Conservation (phyloP, 176 grass and related monocot species). For the Avena insularis region DNA sequence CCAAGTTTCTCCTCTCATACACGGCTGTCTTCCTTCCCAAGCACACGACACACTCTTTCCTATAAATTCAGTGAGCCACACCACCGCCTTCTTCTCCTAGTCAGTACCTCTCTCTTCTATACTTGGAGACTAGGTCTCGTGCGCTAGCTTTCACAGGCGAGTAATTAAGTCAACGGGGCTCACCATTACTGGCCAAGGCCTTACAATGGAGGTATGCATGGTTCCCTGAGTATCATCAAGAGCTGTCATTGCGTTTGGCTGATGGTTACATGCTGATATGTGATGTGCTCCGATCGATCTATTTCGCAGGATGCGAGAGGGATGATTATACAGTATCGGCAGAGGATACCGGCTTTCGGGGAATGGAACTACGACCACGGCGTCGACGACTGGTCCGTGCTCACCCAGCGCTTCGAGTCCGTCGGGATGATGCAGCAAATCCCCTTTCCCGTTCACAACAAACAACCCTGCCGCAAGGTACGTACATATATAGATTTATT, state of each 20-base stretch:
- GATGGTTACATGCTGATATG: not conserved
- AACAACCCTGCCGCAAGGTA: not conserved
- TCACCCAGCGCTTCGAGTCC: slow-evolving; percentile 6
- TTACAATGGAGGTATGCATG: too few species aligned
- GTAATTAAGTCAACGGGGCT: too few species aligned
- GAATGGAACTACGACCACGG: slow-evolving; percentile 9
- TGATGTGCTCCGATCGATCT: not conserved
- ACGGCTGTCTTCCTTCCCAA: not conserved
- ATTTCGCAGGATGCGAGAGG: not conserved
- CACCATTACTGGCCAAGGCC: too few species aligned
- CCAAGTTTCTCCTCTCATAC: not conserved
- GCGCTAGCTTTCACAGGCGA: too few species aligned
- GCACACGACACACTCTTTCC: not conserved
- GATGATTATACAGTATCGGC: not conserved
- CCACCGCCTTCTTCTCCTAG: too few species aligned
- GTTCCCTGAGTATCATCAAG: too few species aligned
- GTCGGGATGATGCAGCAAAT: not conserved
- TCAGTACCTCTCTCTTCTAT: too few species aligned
- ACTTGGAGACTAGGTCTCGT: too few species aligned
- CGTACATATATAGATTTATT: not conserved
- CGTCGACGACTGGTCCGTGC: not conserved
- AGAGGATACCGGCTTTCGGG: slow-evolving; percentile 33
- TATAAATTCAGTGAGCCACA: too few species aligned
- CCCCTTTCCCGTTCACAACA: not conserved
- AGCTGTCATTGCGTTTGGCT: not conserved